Evolutionary conservation across 83 land plant genomes (phyloP), one percentile per base, ranked within the genome.

Genomic region (Picea engelmannii): DNA sequence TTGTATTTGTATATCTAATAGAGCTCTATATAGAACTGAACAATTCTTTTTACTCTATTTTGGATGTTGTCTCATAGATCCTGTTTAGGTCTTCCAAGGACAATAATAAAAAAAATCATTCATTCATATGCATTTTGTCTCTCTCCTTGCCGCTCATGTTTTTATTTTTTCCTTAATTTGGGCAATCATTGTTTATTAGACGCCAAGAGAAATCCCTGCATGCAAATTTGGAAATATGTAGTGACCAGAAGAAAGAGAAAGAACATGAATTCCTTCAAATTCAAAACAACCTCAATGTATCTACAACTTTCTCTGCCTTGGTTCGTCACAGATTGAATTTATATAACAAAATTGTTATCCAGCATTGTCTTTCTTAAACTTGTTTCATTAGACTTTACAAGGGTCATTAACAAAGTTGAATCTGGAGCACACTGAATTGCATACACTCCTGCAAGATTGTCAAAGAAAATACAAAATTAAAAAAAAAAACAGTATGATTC

Each of bases 231-330:
- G 20, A 77, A 77, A 60, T 60, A 58, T 77, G 13, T 16, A 59
- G 63, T 20, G 79, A 77, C 11, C 40, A 17, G 40, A 77, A 59
- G 63, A 24, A 77, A 59, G 16, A 59, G 9, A 55, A 58, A 60
- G 16, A 1, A 12, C 63, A 5, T 5, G 20, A 24, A 25, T 24
- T 77, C 3, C 16, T 55, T 55, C 63, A 77, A 77, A 31, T 77
- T 77, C 79, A 77, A 60, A 60, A 23, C 61, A 25, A 77, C 25
- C 35, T 77, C n/a, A 77, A 23, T 55, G 79, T 77, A 77, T 77
- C 4, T 52, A 44, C 42, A 20, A 71, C 23, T 25, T 58, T 31
- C 62, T 76, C 35, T 25, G 15, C 79, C 9, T 55, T 25, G 13
- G 12, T 12, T 71, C 10, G 20, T 71, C 52, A 70, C 35, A 23